Base-by-base conservation (phyloP, 2,329 filamentous ascomycete genomes). In the Chrysoporthe deuterocubensis region DNA sequence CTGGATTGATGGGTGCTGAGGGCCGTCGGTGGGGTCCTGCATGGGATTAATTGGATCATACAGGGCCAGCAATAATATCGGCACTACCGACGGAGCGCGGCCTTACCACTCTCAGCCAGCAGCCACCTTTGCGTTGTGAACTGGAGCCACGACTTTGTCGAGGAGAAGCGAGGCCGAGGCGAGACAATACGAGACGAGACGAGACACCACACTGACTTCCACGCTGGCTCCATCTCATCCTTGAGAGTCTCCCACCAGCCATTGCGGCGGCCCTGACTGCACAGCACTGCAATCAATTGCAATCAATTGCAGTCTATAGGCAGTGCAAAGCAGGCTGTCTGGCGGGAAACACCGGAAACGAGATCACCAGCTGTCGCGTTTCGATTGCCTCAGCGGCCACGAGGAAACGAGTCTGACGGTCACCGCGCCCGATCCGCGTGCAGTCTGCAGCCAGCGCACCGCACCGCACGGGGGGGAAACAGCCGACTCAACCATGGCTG, bases 401-500 rank as follows among this genome's bases (percentile, higher is more conserved):
- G 68, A 65, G 58, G 60, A 56, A 21, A 46, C 60, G 60, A 43
- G 26, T 18, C 26, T n/a, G 52, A 65, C 54, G 26, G 50, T 59
- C 62, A 57, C 62, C 34, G 52, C 21, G 11, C 21, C 37, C n/a
- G n/a, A 58, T 60, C 21, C n/a, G 37, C 37, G 57, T 32, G 11
- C 40, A 13, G 57, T 44, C 42, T 9, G 11, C 59, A 34, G 59
- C 21, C 60, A 21, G 44, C 60, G 16, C 46, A 37, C 60, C 7
- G 50, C 48, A 57, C 34, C n/a, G 50, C 48, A 56, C 34, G 32
- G n/a, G 32, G 26, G 54, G 62, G 64, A 59, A 66, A n/a, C 48
- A 59, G 69, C 71, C 71, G 63, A 73, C 67, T 56, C 32, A n/a
- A 70, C 68, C 71, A 87, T 87, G 85, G 82, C 85, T 73, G 81